Percentiles rank a stretch among this genome's conserved stretches.
phyloP scores from a whole-genome alignment of 441 rosid genomes.

The Arabidopsis hybrid region DNA sequence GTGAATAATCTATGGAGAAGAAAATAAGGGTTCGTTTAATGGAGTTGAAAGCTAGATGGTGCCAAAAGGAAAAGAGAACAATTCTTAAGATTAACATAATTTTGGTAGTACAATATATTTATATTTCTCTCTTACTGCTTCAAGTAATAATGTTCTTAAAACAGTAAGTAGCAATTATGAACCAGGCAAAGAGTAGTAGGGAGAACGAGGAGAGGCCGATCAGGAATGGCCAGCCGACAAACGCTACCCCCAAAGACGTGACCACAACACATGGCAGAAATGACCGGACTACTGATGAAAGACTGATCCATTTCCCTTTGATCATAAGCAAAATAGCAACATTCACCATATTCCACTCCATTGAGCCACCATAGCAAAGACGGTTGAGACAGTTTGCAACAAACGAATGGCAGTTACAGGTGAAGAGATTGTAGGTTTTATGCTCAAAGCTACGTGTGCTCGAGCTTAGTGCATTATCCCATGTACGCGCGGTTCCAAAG shows the following conservation, averaged over 20 bases:
- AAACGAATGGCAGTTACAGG: conserved; percentile 87
- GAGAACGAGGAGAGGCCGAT: conserved; percentile 73
- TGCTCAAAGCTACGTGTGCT: conserved; percentile 68
- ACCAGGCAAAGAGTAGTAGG: conserved; percentile 72
- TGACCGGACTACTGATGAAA: conserved; percentile 62
- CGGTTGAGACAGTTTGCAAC: conserved; percentile 82
- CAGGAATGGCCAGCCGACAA: conserved; percentile 85
- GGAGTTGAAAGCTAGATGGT: neutral
- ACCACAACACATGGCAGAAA: conserved; percentile 76
- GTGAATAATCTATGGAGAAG: neutral
- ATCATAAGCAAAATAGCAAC: conserved; percentile 66
- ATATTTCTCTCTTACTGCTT: conserved; percentile 9
- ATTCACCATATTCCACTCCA: conserved; percentile 89
- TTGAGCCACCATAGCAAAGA: conserved; percentile 68
- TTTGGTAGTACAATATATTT: neutral
- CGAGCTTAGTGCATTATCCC: conserved; percentile 77
- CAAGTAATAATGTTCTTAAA: conserved; percentile 58
- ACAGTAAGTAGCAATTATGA: conserved; percentile 68
- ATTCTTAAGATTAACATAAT: neutral
- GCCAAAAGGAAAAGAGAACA: neutral
- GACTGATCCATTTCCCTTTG: conserved; percentile 72
- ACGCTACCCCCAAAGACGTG: conserved; percentile 54
- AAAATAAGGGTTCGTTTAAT: neutral
- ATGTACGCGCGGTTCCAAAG: conserved; percentile 70
- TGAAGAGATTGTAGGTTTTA: conserved; percentile 86